A percentile compares a stretch with the other conserved stretches of the same genome.
Conservation (phyloP, 179 eudicot species). For the Silene coronaria region DNA sequence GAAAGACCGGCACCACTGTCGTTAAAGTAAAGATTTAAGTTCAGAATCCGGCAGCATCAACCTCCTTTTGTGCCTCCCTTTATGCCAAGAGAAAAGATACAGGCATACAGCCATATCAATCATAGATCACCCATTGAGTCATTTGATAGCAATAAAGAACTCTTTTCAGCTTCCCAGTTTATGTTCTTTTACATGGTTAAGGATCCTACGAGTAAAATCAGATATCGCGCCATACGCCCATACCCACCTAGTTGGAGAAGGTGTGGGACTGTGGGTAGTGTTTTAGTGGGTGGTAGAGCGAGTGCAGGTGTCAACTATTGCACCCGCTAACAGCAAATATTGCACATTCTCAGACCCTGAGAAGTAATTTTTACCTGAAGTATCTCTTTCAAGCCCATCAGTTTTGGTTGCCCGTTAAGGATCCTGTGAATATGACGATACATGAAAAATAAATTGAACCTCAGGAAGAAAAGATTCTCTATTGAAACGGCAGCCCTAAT, state of each 20-base stretch:
- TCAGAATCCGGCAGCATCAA: neutral
- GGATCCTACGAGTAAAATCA: neutral
- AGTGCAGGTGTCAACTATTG: neutral
- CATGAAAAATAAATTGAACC: neutral
- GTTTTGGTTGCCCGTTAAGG: conserved; percentile 81
- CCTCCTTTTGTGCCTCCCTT: neutral
- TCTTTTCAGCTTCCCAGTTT: neutral
- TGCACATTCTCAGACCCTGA: neutral
- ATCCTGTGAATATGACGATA: conserved; percentile 43
- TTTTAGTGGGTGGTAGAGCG: no score
- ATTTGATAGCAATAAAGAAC: neutral
- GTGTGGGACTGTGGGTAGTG: neutral
- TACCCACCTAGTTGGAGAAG: neutral
- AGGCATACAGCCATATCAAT: neutral
- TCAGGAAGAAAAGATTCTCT: neutral
- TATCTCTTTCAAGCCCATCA: conserved; percentile 82
- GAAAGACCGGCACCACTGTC: neutral
- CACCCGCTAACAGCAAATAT: neutral
- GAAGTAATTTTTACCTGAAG: conserved; percentile 52
- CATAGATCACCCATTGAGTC: neutral
- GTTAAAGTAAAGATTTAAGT: neutral
- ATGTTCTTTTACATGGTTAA: neutral
- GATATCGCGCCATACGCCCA: neutral
- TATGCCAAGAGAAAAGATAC: neutral
- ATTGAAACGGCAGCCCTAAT: neutral